Conservation (phyloP, 148 eudicot genomes). For the Pouteria glomerata region DNA sequence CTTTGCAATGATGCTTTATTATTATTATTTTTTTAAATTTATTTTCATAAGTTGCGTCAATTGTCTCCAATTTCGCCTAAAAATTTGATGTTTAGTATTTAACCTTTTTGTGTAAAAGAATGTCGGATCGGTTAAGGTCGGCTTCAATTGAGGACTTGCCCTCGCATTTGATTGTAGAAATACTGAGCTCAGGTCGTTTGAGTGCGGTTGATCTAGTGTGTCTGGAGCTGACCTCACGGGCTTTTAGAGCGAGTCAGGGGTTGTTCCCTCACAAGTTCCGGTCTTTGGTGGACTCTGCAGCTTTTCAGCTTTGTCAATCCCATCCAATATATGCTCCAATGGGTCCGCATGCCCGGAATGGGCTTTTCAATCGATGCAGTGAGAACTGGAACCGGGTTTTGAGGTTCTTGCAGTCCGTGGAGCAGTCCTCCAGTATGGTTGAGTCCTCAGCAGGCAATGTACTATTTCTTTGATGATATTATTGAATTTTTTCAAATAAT, state of each 20-base stretch:
- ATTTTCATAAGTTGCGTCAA: slow-evolving; percentile 35
- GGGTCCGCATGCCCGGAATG: slow-evolving; percentile 28
- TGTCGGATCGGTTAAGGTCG: slow-evolving; percentile 45
- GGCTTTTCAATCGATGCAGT: slow-evolving; percentile 45
- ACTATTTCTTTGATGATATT: slow-evolving; percentile 24
- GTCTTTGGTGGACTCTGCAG: slow-evolving; percentile 74
- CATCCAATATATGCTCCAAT: slow-evolving; percentile 46
- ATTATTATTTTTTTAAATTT: too few species aligned
- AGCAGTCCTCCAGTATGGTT: slow-evolving; percentile 68
- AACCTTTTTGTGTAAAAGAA: slow-evolving; percentile 7
- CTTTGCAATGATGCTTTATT: slow-evolving; percentile 33
- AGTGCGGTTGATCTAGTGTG: slow-evolving; percentile 66
- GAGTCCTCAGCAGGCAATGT: slow-evolving; percentile 89
- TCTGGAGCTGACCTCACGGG: slow-evolving; percentile 53
- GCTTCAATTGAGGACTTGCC: slow-evolving; percentile 62
- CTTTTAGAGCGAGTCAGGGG: slow-evolving; percentile 52
- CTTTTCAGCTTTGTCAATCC: slow-evolving; percentile 60
- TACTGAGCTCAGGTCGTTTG: slow-evolving; percentile 63
- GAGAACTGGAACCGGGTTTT: slow-evolving; percentile 84
- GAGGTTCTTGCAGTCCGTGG: slow-evolving; percentile 82
- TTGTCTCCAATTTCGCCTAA: slow-evolving; percentile 64
- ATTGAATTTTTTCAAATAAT: not conserved
- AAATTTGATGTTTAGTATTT: slow-evolving; percentile 31
- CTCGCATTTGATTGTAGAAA: slow-evolving; percentile 68
- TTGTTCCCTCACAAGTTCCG: slow-evolving; percentile 48